These are phyloP conservation scores for Solanum clarkiae DNA, from an alignment of 257 asterid species.

Conservation along the genomic window DNA sequence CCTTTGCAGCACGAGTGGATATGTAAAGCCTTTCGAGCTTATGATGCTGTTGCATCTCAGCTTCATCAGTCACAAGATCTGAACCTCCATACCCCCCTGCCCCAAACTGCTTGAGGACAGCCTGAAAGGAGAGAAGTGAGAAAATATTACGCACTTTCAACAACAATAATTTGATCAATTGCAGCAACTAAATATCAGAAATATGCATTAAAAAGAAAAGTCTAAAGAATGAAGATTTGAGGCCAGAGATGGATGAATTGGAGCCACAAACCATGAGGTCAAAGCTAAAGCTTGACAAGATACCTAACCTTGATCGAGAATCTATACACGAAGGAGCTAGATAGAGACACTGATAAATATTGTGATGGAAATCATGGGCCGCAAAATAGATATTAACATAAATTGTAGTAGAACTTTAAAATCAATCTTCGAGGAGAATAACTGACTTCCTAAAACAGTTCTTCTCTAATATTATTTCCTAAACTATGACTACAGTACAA, in stretches of 20 bases:
- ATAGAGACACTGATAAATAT: neutral
- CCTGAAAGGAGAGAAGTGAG: constrained; percentile 31
- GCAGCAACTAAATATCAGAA: neutral
- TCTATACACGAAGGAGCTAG: neutral
- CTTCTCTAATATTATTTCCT: neutral
- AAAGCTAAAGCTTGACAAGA: neutral
- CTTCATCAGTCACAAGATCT: constrained; percentile 63
- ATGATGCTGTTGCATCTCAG: constrained; percentile 90
- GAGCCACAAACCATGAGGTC: neutral
- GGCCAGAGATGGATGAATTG: neutral
- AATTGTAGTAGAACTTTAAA: neutral
- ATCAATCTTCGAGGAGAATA: neutral
- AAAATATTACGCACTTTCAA: neutral
- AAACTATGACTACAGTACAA: neutral
- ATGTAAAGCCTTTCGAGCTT: constrained; percentile 89
- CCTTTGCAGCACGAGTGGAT: constrained; percentile 99
- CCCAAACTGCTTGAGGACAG: constrained; percentile 93
- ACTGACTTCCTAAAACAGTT: neutral
- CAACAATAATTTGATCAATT: neutral
- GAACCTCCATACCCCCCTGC: constrained; percentile 76
- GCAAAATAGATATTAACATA: neutral
- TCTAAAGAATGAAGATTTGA: neutral
- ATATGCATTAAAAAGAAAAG: neutral
- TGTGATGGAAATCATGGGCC: neutral
- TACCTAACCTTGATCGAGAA: neutral